A percentile compares a stretch with the other conserved stretches of the same genome.
phyloP scores from a whole-genome alignment of 345 rosid species.

The Rhodamnia argentea region DNA sequence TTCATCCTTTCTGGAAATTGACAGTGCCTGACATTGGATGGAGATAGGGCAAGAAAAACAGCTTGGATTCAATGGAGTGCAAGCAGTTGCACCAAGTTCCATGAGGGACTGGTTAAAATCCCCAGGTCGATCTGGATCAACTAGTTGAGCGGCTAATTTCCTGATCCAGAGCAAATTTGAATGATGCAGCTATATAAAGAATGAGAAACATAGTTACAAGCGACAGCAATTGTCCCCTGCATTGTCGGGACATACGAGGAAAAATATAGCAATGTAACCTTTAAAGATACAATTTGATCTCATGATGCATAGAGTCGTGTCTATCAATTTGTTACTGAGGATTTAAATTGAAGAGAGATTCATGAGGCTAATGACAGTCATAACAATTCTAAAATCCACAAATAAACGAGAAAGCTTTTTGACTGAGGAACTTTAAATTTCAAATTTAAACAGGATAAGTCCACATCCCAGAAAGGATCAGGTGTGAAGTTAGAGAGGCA shows the following conservation, averaged over 20 bases:
- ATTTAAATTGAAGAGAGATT: neutral
- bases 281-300: neutral
- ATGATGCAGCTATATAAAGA: conserved; percentile 1
- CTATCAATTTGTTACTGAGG: neutral
- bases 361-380: neutral
- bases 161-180: conserved; percentile 20
- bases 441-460: neutral
- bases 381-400: neutral
- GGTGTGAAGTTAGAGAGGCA: neutral
- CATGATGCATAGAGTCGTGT: neutral
- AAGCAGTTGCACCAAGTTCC: conserved; percentile 94
- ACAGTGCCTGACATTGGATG: conserved; percentile 52
- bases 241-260: neutral
- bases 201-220: neutral
- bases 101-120: conserved; percentile 94
- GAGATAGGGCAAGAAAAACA: conserved; percentile 81
- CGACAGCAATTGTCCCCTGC: neutral
- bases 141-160: conserved; percentile 85
- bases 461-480: neutral
- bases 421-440: neutral
- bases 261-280: neutral
- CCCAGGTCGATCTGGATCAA: conserved; percentile 73
- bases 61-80: conserved; percentile 60
- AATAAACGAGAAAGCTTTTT: neutral
- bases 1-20: conserved; percentile 35